A percentile compares a stretch with the other conserved stretches of the same genome.
phyloP scores from a whole-genome alignment of 2,329 filamentous ascomycete genomes.

The Stachybotrys elegans region DNA sequence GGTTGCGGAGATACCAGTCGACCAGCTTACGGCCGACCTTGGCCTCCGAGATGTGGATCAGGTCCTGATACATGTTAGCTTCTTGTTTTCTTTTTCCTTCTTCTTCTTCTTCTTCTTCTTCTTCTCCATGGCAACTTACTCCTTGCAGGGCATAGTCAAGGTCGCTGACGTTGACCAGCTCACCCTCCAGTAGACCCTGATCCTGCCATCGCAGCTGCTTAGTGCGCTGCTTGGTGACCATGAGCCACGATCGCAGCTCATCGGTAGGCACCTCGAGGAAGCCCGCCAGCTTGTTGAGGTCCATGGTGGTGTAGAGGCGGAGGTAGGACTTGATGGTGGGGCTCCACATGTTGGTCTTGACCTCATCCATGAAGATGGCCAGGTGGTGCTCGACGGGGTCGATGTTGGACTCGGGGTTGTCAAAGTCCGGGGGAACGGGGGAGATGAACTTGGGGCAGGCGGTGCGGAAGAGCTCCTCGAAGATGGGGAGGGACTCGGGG shows the following conservation, averaged over 20 bases:
- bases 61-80: conserved; percentile 53
- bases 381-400: conserved; percentile 98
- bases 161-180: conserved; percentile 88
- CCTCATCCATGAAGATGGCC: conserved; percentile 98
- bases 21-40: conserved; percentile 97
- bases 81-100: too few species aligned
- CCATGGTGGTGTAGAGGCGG: conserved; percentile 99
- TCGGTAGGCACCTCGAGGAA: conserved; percentile 98
- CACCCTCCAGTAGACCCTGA: conserved; percentile 83
- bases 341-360: conserved; percentile 98
- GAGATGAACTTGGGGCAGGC: conserved; percentile 99
- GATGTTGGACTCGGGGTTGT: conserved; percentile 91
- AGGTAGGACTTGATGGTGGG: conserved; percentile 98
- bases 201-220: conserved; percentile 92
- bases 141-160: conserved; percentile 96
- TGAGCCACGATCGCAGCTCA: conserved; percentile 85
- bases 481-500: conserved; percentile 90
- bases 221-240: conserved; percentile 98
- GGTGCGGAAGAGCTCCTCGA: conserved; percentile 94
- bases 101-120: too few species aligned
- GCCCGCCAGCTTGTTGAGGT: conserved; percentile 93
- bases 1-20: conserved; percentile 98
- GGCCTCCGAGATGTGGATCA: conserved; percentile 98
- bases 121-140: conserved; percentile 60
- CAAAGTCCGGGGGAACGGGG: conserved; percentile 93